These are phyloP conservation scores for Jackrogersella minutella DNA, from an alignment of 495 filamentous ascomycete species.

Conservation along the genomic window DNA sequence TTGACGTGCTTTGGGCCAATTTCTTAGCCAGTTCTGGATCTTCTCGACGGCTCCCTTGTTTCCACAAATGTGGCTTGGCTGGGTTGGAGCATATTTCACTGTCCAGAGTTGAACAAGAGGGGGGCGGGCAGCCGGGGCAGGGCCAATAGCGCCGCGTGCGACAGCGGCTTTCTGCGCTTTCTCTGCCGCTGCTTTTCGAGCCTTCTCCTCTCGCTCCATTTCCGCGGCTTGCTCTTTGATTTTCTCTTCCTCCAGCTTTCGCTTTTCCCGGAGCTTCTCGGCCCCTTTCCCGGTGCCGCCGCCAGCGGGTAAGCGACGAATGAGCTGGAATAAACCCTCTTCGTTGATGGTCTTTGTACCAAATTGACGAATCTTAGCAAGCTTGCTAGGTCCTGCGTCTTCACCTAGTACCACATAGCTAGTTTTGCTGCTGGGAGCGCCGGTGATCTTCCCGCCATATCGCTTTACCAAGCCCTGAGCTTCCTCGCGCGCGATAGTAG, in stretches of 20 bases:
- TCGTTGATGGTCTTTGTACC: slow-evolving; percentile 92
- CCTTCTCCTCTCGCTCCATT: slow-evolving; percentile 76
- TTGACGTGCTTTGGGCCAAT: slow-evolving; percentile 79
- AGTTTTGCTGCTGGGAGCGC: slow-evolving; percentile 88
- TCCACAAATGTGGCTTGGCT: slow-evolving; percentile 87
- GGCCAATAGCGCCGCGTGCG: slow-evolving; percentile 48
- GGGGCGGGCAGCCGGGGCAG: slow-evolving; percentile 46
- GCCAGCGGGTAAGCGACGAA: slow-evolving; percentile 80
- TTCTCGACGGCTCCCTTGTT: slow-evolving; percentile 93
- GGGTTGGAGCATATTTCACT: slow-evolving; percentile 89
- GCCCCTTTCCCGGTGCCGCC: slow-evolving; percentile 90
- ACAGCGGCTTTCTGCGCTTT: slow-evolving; percentile 58
- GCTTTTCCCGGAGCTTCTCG: slow-evolving; percentile 80
- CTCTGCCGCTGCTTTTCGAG: slow-evolving; percentile 57
- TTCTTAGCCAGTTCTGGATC: slow-evolving; percentile 83
- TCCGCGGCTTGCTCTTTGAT: slow-evolving; percentile 77
- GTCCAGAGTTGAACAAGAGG: slow-evolving; percentile 86
- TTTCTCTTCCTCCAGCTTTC: slow-evolving; percentile 80
- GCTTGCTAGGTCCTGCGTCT: slow-evolving; percentile 93
- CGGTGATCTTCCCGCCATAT: slow-evolving; percentile 90
- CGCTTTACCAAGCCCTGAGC: slow-evolving; percentile 87
- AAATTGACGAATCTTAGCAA: slow-evolving; percentile 80
- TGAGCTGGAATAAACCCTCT: slow-evolving; percentile 88
- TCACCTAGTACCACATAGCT: slow-evolving; percentile 89
- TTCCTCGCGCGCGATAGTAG: slow-evolving; percentile 81